Conservation (phyloP, 2,329 filamentous ascomycete genomes). For the Aureobasidium sp. region DNA sequence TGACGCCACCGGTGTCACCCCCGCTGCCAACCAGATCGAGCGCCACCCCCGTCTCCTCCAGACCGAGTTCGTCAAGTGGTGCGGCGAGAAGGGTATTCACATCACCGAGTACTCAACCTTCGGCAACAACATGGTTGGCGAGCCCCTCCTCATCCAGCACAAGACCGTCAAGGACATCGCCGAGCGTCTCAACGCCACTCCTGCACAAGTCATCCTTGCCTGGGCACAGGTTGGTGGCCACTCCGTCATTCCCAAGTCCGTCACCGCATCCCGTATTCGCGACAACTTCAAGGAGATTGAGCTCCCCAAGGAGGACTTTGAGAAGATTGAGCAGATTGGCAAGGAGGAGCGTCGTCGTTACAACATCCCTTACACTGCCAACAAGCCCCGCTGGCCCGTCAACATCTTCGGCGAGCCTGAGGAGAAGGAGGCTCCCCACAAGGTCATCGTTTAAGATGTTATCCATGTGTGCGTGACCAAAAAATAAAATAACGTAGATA, state of each 20-base stretch:
- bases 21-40: slow-evolving; percentile 74
- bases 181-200: slow-evolving; percentile 52
- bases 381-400: slow-evolving; percentile 9
- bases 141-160: slow-evolving; percentile 51
- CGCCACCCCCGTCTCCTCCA: slow-evolving; percentile 49
- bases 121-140: slow-evolving; percentile 50
- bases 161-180: slow-evolving; percentile 48
- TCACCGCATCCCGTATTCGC: slow-evolving; percentile 64
- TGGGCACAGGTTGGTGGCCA: slow-evolving; percentile 77
- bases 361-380: slow-evolving; percentile 37
- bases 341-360: slow-evolving; percentile 59
- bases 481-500: background rate
- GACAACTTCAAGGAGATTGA: slow-evolving; percentile 61
- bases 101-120: slow-evolving; percentile 66
- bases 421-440: slow-evolving; percentile 6
- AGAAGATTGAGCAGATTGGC: slow-evolving; percentile 62
- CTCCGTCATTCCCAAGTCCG: slow-evolving; percentile 79
- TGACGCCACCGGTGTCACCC: slow-evolving; percentile 54
- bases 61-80: slow-evolving; percentile 62
- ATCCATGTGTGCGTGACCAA: background rate
- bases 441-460: slow-evolving; percentile 1
- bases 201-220: slow-evolving; percentile 67
- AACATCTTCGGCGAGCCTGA: slow-evolving; percentile 5
- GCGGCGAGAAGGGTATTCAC: slow-evolving; percentile 65
- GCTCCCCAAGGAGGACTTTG: slow-evolving; percentile 62